Evolutionary conservation across 1,284 basidiomycete species (phyloP), one percentile per base, ranked within the genome.

Genomic region (Moniliella sp.): DNA sequence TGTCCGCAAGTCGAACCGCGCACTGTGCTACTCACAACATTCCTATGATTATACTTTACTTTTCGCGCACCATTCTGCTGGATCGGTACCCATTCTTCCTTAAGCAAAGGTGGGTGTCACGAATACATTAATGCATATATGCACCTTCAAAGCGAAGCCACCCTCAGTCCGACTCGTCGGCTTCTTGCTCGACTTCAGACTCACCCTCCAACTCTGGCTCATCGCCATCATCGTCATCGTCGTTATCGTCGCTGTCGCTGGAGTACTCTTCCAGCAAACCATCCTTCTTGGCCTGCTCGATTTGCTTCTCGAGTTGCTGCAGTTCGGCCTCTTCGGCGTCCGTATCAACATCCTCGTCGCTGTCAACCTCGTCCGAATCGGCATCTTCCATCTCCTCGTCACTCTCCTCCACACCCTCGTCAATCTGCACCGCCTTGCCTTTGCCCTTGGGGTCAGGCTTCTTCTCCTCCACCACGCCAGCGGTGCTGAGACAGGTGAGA

Each of bases 401-500:
- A 14, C 35, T 32, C 15, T 32, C 35, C 12, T 35, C 35, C 5
- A 19, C 17, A 3, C n/a, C 41, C 4, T 32, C 38, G n/a, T 43
- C 35, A 4, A 36, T 12, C 5, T n/a, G 14, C 4, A 9, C 28
- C 23, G 16, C 34, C 27, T 13, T 17, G 5, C 19, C 13, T 16
- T 28, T 27, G 18, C 27, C 26, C 19, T 34, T 30, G 13, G n/a
- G 15, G 15, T 26, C n/a, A 13, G 18, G 18, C 7, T 11, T 15
- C 11, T 15, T 15, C 28, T 14, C 27, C 12, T 25, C 33, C 10
- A 19, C 29, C 25, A 15, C 30, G n/a, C 25, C 25, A 3, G 50
- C 51, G 9, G 47, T 40, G 15, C 47, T 48, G 25, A 59, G 35
- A 26, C 51, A 53, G 1, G 54, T 59, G 16, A 59, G 37, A 2